Conservation (phyloP, 352 stramenopile genomes). For the Pythium apleroticum region DNA sequence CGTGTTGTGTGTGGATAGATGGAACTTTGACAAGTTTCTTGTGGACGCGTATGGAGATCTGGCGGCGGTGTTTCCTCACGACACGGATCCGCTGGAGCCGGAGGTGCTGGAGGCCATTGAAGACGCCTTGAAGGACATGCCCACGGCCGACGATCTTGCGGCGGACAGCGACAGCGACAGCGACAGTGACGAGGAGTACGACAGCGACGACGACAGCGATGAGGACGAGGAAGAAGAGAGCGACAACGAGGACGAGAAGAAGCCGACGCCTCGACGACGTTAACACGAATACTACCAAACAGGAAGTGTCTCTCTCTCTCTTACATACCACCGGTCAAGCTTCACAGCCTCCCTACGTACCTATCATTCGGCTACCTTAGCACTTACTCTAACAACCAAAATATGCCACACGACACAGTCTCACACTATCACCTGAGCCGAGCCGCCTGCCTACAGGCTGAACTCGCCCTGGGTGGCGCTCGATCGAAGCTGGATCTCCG, state of each 20-base stretch:
- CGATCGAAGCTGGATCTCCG: constrained; percentile 5
- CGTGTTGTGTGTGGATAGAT: constrained; percentile 30
- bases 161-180: constrained; percentile 10
- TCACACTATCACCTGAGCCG: not conserved
- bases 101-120: constrained; percentile 68
- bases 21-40: constrained; percentile 87
- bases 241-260: constrained; percentile 8
- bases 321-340: not conserved
- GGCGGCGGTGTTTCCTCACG: constrained; percentile 67
- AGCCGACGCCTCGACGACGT: not conserved
- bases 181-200: constrained; percentile 3
- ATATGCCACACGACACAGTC: not conserved
- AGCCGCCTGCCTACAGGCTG: constrained; percentile 3
- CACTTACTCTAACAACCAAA: not conserved
- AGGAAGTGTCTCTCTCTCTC: not conserved
- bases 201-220: constrained; percentile 9
- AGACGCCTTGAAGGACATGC: constrained; percentile 52
- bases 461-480: constrained; percentile 13
- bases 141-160: constrained; percentile 17
- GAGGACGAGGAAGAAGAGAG: not conserved
- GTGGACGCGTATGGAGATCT: constrained; percentile 62
- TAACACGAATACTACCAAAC: not conserved
- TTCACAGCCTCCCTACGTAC: too few species aligned
- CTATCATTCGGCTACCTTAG: not conserved
- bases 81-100: constrained; percentile 61